Base-by-base conservation (phyloP, 164 flowering plant genomes). In the Umbilicus rupestris region DNA sequence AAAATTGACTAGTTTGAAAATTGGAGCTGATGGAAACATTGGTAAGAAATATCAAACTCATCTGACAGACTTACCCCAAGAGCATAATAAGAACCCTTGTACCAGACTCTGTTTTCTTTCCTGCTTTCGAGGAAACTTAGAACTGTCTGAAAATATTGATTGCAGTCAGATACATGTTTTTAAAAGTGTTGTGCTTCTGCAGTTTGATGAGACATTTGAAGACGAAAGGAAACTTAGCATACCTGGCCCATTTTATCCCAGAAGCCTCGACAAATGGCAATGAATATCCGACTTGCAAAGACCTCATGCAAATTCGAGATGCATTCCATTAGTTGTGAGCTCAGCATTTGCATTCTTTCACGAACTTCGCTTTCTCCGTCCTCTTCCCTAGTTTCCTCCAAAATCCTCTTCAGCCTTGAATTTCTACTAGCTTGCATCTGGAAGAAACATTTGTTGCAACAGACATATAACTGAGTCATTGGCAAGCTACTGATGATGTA, bases 191-290 rank as follows among this genome's bases (percentile, higher is more conserved):
- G 37, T 35, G 37, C 37, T 3, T 35, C 37, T 35, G 37, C 7
- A 35, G 37, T 35, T 10, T 22, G 22, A 3, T 22, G 15, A 22
- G 9, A 8, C 0, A 9, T 55, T 55, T 24, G 30, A 55, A 55
- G 60, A 20, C n/a, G n/a, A 5, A 4, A 63, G 22, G 7, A 52
- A 10, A 2, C 44, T 44, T 3, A 26, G 31, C 10, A 70, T 74
- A 92, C 97, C 92, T 89, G 92, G 69, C 95, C 98, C 98, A 92
- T 87, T 65, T 80, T 86, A 68, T 92, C 96, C 98, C 98, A 92
- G 63, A 84, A 85, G 59, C 88, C 96, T 69, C 96, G 92, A 59
- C 89, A 84, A 11, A 76, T 73, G 66, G 96, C 86, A 24, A 89
- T 76, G 58, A 89, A 92, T 62, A 92, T 85, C 52, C 77, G 74